These are phyloP conservation scores for Aureobasidium sp. DNA, from an alignment of 2,329 filamentous ascomycete genomes.

Conservation along the genomic window DNA sequence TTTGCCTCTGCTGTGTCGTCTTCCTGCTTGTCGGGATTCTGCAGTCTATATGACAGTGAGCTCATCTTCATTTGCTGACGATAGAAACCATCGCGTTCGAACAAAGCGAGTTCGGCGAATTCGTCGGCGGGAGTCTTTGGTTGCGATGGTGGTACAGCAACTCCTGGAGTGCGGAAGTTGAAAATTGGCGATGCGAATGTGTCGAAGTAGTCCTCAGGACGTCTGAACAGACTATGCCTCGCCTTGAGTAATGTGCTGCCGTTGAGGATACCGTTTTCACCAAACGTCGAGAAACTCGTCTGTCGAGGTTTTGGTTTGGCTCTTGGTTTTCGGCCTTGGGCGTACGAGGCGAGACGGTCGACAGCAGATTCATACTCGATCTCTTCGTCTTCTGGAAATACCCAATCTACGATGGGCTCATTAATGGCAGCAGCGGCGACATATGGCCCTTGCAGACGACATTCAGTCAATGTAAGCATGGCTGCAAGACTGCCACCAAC, in stretches of 20 bases:
- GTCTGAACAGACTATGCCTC: conserved; percentile 33
- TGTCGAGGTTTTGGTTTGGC: not conserved
- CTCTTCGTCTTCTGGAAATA: conserved; percentile 27
- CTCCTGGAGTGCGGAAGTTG: conserved; percentile 40
- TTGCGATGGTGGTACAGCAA: conserved; percentile 19
- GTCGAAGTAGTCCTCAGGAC: conserved; percentile 38
- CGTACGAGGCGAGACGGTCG: not conserved
- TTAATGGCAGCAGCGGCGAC: conserved; percentile 39
- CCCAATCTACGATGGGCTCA: conserved; percentile 42
- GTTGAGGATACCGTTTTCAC: not conserved
- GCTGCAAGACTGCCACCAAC: conserved; percentile 40
- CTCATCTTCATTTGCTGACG: conserved; percentile 20
- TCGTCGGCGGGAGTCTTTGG: conserved; percentile 22
- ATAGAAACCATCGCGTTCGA: conserved; percentile 24
- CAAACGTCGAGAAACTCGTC: conserved; percentile 6
- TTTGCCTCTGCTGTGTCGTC: conserved; percentile 6
- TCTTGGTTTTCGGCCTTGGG: not conserved
- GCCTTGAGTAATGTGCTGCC: conserved; percentile 24
- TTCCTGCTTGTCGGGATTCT: not conserved
- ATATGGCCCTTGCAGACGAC: conserved; percentile 30
- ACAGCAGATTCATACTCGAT: not conserved
- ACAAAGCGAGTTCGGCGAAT: conserved; percentile 21
- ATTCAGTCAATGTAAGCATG: conserved; percentile 43
- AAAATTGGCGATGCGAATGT: conserved; percentile 42
- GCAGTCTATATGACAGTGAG: conserved; percentile 12